Evolutionary conservation across 78 protist species (phyloP).

Genomic region (Bodo saltans): DNA sequence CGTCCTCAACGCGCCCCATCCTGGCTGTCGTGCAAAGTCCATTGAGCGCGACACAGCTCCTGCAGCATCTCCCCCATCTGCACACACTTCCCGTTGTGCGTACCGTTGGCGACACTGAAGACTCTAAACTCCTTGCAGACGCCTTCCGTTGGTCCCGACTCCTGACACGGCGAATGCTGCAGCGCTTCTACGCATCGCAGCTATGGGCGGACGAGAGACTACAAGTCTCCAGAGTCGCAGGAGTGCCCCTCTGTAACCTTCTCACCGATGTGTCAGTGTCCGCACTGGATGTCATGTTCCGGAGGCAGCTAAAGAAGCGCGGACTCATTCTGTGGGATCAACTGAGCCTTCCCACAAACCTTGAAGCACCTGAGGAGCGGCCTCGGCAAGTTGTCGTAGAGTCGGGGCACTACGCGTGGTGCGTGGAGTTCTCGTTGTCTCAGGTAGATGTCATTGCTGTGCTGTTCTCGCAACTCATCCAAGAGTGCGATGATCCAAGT

Average conservation of each 20-base stretch:
- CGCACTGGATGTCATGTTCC: conserved; percentile 21
- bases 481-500: background rate
- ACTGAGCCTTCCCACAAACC: background rate
- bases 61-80: background rate
- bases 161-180: background rate
- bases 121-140: background rate
- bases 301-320: background rate
- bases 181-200: background rate
- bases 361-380: background rate
- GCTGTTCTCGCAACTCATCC: background rate
- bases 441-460: background rate
- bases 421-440: background rate
- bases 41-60: background rate
- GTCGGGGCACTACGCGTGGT: background rate
- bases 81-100: background rate
- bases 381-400: background rate
- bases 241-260: conserved; percentile 24
- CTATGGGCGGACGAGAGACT: background rate
- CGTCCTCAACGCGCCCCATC: background rate
- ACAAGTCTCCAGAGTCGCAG: background rate
- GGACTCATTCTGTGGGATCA: conserved; percentile 10
- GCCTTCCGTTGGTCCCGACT: background rate
- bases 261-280: background rate
- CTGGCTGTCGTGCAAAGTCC: background rate
- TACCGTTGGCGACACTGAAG: background rate